phyloP scores from a whole-genome alignment of 1,284 basidiomycete genomes.

The Butyriboletus appendiculatus region DNA sequence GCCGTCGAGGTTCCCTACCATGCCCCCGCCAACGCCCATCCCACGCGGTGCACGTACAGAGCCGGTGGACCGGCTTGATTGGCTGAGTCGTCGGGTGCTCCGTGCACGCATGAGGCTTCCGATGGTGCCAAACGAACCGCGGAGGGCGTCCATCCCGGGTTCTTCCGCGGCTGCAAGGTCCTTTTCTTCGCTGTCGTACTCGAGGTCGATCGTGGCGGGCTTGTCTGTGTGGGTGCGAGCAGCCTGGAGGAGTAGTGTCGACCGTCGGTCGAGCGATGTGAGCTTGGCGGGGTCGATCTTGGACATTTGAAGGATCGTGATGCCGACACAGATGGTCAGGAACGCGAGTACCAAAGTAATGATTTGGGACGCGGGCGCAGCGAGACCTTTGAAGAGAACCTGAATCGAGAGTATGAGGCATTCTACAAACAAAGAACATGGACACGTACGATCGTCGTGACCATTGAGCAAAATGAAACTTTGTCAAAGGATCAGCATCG shows the following conservation, averaged over 20 bases:
- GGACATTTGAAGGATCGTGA: constrained; percentile 95
- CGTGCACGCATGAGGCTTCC: constrained; percentile 89
- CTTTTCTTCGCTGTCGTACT: constrained; percentile 51
- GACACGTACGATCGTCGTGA: constrained; percentile 73
- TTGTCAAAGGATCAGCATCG: constrained; percentile 16
- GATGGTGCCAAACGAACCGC: constrained; percentile 87
- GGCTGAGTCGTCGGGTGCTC: constrained; percentile 62
- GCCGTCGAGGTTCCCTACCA: constrained; percentile 30
- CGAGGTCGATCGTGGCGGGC: constrained; percentile 27
- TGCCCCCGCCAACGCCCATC: constrained; percentile 29
- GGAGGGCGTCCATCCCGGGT: constrained; percentile 85
- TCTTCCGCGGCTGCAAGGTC: constrained; percentile 58
- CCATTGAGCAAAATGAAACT: constrained; percentile 74
- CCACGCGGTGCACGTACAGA: constrained; percentile 31
- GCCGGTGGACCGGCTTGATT: constrained; percentile 44
- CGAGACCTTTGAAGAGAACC: constrained; percentile 91
- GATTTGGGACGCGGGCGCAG: constrained; percentile 74
- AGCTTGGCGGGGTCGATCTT: constrained; percentile 85
- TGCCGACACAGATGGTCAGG: constrained; percentile 86
- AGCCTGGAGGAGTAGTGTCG: constrained; percentile 84
- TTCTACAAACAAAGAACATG: constrained; percentile 9
- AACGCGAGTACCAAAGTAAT: constrained; percentile 93
- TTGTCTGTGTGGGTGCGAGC: constrained; percentile 63
- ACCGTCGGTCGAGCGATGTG: constrained; percentile 75
- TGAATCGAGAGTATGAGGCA: constrained; percentile 24